Evolutionary conservation across 768 basidiomycete genomes (phyloP), one percentile per base, ranked within the genome.

Genomic region (Podaxis pistillaris): DNA sequence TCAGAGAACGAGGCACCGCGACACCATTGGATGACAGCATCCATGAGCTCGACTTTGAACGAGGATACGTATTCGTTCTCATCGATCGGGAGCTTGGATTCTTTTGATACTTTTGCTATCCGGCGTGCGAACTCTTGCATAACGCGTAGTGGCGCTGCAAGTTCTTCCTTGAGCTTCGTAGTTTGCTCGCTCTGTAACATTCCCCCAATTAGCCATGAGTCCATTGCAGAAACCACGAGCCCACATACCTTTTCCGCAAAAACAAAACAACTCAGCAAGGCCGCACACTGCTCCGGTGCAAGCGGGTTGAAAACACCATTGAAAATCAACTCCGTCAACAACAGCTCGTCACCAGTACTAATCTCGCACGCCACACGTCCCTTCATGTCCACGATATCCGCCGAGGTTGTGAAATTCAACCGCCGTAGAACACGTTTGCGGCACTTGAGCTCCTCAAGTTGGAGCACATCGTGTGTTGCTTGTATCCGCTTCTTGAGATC

Each of bases 11-110:
- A 93, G 15, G 95, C 93, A 3, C 97, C 97, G n/a, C 93, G 87
- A 78, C 96, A 98, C 97, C 97, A 99, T 64, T 94, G 91, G 38
- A 94, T 83, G 9, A 98, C 97, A 0, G 93, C 93, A 66, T 98
- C 97, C 95, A 98, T 99, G 55, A 99, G 86, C 70, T 98, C 96
- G 19, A 97, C 93, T 76, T 98, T 98, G 87, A 99, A 99, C 11
- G 91, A 94, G 58, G 88, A 82, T 1, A 99, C 93, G 73, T 99
- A 99, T 65, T 96, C 94, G 62, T 97, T 91, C 74, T 98, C 96
- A 58, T 91, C 87, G 51, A 98, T 73, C 0, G 89, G 76, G 3
- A 99, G 80, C 73, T 98, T 97, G 22, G 90, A 93, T 75, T 99
- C 97, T 67, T 91, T 91, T 3, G 94, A 94, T 4, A 98, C 93